phyloP scores from a whole-genome alignment of 2,329 filamentous ascomycete species.

The Xylaria digitata region DNA sequence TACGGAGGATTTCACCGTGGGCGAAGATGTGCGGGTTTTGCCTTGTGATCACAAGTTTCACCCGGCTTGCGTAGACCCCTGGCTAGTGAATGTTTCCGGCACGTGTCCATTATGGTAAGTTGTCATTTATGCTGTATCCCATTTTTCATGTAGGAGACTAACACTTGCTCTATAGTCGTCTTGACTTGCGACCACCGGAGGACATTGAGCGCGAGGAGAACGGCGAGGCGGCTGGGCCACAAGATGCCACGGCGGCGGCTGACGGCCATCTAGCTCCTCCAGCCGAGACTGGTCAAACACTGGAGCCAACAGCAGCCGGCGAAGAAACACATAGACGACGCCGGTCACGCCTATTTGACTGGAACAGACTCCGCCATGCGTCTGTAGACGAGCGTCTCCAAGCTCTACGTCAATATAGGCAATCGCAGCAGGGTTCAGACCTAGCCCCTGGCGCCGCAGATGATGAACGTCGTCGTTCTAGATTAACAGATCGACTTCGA shows the following conservation, averaged over 20 bases:
- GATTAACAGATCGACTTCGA: conserved; percentile 61
- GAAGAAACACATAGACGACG: conserved; percentile 56
- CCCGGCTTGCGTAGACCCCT: conserved; percentile 74
- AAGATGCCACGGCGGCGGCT: conserved; percentile 16
- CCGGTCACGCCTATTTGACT: conserved; percentile 65
- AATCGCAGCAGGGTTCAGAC: conserved; percentile 52
- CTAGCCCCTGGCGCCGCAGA: conserved; percentile 50
- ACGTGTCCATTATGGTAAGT: conserved; percentile 76
- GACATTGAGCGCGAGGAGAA: conserved; percentile 30
- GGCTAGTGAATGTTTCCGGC: conserved; percentile 76
- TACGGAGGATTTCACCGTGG: conserved; percentile 74
- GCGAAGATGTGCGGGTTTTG: conserved; percentile 74
- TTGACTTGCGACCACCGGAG: conserved; percentile 61
- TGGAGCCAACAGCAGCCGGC: conserved; percentile 44
- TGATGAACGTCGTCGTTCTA: conserved; percentile 55
- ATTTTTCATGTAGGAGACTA: conserved; percentile 28
- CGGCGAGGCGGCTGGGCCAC: conserved; percentile 25
- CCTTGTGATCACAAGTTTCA: conserved; percentile 77
- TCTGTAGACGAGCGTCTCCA: conserved; percentile 71
- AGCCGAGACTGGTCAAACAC: conserved; percentile 43
- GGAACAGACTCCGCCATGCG: conserved; percentile 68
- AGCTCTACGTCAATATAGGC: conserved; percentile 63
- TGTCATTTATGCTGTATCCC: background rate
- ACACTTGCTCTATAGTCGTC: conserved; percentile 55
- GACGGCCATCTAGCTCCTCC: conserved; percentile 30